phyloP scores from a whole-genome alignment of 441 rosid genomes.

The Biscutella laevigata region DNA sequence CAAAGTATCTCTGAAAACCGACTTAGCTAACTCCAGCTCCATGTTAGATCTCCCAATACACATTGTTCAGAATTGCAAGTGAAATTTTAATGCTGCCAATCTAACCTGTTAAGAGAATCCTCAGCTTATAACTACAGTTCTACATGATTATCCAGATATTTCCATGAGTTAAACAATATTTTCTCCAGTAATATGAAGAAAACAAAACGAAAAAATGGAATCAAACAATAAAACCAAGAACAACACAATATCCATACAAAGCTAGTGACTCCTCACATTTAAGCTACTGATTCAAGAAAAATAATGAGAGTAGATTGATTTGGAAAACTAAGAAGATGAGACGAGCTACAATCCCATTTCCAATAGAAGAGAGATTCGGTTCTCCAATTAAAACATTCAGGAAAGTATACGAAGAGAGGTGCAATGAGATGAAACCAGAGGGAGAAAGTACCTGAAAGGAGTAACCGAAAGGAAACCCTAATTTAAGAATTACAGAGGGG shows the following conservation, averaged over 20 bases:
- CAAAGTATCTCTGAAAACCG: conserved; percentile 3
- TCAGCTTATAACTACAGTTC: conserved; percentile 21
- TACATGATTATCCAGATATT: neutral
- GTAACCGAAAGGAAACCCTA: conserved; percentile 23
- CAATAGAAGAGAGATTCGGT: neutral
- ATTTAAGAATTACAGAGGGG: conserved; percentile 5
- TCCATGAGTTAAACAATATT: neutral
- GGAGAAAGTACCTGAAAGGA: conserved; percentile 13
- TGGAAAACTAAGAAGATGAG: neutral
- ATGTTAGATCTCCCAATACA: conserved; percentile 23
- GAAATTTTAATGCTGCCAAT: conserved; percentile 15
- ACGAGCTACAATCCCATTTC: neutral
- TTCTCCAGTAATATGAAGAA: too few relatives aligned
- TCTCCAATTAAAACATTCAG: neutral
- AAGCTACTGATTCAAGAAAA: neutral
- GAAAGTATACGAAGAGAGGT: neutral
- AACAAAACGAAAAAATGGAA: too few relatives aligned
- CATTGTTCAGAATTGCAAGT: conserved; percentile 23
- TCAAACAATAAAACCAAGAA: too few relatives aligned
- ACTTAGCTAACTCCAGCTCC: conserved; percentile 27
- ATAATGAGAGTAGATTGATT: neutral
- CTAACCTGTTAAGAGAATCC: conserved; percentile 30
- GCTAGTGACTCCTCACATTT: too few relatives aligned
- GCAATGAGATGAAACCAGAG: conserved; percentile 8
- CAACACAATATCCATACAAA: too few relatives aligned